Percentiles rank a stretch among this genome's conserved stretches.
Conservation (phyloP, 2,329 filamentous ascomycete species). For the Ceratocystis cacaofunesta region DNA sequence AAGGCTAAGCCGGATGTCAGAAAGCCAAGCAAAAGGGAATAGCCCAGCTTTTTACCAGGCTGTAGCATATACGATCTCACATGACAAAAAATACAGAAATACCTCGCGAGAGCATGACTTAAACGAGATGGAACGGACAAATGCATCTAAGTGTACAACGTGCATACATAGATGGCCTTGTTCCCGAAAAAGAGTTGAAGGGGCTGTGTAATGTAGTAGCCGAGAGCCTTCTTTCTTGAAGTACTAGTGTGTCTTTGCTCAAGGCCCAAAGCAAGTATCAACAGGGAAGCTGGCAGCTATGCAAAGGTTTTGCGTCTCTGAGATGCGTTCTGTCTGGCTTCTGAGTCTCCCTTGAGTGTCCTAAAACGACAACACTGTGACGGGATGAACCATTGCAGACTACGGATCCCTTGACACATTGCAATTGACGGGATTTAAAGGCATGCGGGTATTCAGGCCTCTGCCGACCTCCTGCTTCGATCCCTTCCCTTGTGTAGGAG, state of each 20-base stretch:
- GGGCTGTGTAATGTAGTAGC: not conserved
- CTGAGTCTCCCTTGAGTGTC: not conserved
- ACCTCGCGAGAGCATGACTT: not conserved
- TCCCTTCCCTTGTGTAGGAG: not conserved
- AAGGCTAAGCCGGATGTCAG: not conserved
- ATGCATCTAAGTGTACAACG: not conserved
- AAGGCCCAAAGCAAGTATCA: not conserved
- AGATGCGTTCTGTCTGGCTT: not conserved
- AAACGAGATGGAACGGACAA: constrained; percentile 1
- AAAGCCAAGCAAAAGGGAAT: not conserved
- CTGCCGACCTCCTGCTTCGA: not conserved
- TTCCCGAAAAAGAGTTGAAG: not conserved
- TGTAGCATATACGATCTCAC: not conserved
- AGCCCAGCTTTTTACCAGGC: not conserved
- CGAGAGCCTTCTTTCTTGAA: not conserved
- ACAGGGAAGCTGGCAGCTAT: not conserved
- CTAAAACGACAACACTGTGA: not conserved
- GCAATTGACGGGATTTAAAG: not conserved
- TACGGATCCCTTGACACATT: not conserved
- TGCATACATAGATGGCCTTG: not conserved
- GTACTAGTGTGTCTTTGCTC: not conserved
- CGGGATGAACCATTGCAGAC: not conserved
- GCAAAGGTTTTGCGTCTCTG: not conserved
- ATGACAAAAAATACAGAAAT: constrained; percentile 3
- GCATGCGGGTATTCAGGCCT: not conserved